Percentiles rank a stretch among this genome's conserved stretches.
phyloP scores from a whole-genome alignment of 306 rosid species.

The Cicer chorassanicum region DNA sequence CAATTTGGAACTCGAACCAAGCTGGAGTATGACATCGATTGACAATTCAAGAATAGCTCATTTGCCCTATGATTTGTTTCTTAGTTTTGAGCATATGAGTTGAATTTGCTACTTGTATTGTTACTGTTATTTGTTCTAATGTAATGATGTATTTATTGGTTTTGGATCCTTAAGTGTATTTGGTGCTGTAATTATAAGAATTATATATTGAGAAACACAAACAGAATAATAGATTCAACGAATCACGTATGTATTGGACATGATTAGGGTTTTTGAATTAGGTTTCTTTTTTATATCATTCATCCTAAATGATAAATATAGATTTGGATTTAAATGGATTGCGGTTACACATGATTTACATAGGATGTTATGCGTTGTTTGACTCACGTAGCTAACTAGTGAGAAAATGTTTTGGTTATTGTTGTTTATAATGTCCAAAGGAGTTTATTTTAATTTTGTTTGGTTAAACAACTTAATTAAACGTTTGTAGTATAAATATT shows the following conservation, averaged over 20 bases:
- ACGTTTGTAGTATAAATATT: too few species aligned
- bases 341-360: background rate
- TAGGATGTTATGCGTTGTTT: background rate
- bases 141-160: constrained; percentile 29
- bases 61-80: constrained; percentile 37
- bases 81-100: constrained; percentile 18
- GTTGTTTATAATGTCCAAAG: background rate
- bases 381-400: background rate
- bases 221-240: background rate
- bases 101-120: constrained; percentile 43
- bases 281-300: background rate
- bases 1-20: constrained; percentile 38
- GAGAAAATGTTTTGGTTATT: background rate
- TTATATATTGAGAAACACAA: constrained; percentile 27
- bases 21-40: constrained; percentile 30
- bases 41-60: constrained; percentile 33
- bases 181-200: constrained; percentile 37
- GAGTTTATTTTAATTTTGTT: background rate
- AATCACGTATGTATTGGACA: constrained; percentile 10
- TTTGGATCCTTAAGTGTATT: constrained; percentile 16
- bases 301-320: background rate
- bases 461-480: too few species aligned
- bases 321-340: constrained; percentile 1
- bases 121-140: constrained; percentile 35
- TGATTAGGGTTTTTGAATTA: background rate